Conservation (phyloP, 169 alveolate species). For the Theileria sp. region DNA sequence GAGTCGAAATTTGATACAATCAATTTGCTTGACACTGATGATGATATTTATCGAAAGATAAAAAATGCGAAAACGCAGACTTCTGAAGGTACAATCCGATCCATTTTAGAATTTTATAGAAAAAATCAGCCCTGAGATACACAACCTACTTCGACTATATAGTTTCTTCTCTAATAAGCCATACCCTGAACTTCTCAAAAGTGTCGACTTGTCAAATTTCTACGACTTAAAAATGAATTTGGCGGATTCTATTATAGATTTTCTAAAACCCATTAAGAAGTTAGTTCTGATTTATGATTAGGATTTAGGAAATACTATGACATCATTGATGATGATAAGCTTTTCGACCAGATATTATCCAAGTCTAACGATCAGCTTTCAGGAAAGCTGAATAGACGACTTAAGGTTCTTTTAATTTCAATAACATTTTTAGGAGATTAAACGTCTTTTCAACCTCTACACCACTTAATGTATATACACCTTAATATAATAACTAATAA, state of each 20-base stretch:
- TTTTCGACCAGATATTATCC: constrained; percentile 15
- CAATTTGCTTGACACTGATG: constrained; percentile 37
- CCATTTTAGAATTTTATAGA: not conserved
- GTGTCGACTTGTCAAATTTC: constrained; percentile 1
- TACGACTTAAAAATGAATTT: constrained; percentile 23
- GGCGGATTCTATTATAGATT: constrained; percentile 10
- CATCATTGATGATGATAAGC: constrained; percentile 19
- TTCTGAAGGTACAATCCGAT: constrained; percentile 2
- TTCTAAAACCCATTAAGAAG: constrained; percentile 35
- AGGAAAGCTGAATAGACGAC: constrained; percentile 8
- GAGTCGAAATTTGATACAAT: constrained; percentile 1
- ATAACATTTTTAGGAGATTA: constrained; percentile 28
- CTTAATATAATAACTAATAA: not conserved
- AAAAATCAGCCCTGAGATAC: constrained; percentile 28
- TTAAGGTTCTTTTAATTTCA: not conserved
- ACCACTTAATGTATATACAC: not conserved
- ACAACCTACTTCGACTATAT: constrained; percentile 26
- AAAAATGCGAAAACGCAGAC: constrained; percentile 45
- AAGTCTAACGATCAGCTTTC: not conserved
- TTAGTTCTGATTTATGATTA: not conserved
- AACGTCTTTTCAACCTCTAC: not conserved
- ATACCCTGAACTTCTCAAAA: not conserved
- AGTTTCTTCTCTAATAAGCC: constrained; percentile 42
- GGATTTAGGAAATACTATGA: constrained; percentile 35
- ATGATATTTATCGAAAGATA: constrained; percentile 28